Evolutionary conservation across 1,284 basidiomycete genomes (phyloP).

Genomic region (Moesziomyces sp.): DNA sequence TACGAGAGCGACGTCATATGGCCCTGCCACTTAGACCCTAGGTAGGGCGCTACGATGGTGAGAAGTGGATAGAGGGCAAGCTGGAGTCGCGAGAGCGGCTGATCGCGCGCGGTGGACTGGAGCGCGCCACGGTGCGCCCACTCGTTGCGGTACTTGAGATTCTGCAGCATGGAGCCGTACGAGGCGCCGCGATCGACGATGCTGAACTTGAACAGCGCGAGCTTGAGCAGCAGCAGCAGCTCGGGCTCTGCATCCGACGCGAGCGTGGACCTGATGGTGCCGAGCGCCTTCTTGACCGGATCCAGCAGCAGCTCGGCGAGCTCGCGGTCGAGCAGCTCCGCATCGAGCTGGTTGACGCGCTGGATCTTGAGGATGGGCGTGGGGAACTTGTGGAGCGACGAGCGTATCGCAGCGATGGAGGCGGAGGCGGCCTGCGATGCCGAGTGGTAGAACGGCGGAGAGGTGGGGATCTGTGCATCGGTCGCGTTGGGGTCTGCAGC

Average conservation of each 20-base stretch:
- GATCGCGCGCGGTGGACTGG: conserved; percentile 55
- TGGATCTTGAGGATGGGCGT: conserved; percentile 64
- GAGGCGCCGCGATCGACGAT: conserved; percentile 83
- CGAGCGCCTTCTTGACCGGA: conserved; percentile 80
- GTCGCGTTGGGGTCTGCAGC: conserved; percentile 29
- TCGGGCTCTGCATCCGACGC: conserved; percentile 82
- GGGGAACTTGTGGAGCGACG: conserved; percentile 56
- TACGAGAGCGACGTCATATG: conserved; percentile 85
- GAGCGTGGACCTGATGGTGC: conserved; percentile 72
- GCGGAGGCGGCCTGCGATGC: conserved; percentile 51
- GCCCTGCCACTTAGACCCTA: conserved; percentile 78
- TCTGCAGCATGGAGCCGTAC: conserved; percentile 91
- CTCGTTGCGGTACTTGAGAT: conserved; percentile 73
- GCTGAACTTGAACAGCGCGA: conserved; percentile 84
- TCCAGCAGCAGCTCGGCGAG: conserved; percentile 84
- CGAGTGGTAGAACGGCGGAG: conserved; percentile 54
- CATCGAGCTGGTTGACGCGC: conserved; percentile 89
- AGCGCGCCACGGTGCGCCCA: conserved; percentile 54
- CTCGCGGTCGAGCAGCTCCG: conserved; percentile 90
- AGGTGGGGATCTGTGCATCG: conserved; percentile 32
- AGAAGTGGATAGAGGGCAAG: conserved; percentile 75
- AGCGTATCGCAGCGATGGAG: conserved; percentile 49
- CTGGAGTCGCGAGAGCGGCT: conserved; percentile 53
- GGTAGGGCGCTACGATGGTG: conserved; percentile 82
- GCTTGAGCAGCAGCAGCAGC: conserved; percentile 78